Percentiles rank a stretch among this genome's conserved stretches.
Evolutionary conservation across 2,329 filamentous ascomycete species (phyloP).

Genomic region (Cladosporium halotolerans): DNA sequence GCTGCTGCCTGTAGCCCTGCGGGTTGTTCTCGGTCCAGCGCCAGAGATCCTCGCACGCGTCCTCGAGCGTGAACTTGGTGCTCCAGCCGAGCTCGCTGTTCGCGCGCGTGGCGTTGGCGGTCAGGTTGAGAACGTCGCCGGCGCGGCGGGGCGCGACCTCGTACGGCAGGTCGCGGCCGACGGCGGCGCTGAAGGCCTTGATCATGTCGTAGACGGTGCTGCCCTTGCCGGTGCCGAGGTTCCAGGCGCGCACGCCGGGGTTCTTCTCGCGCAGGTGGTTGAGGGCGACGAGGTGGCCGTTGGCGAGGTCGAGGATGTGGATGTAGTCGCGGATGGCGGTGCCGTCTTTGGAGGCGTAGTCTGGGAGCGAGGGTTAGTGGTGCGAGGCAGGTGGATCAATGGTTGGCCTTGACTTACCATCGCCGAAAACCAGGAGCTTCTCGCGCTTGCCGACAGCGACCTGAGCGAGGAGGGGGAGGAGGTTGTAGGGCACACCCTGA

Average conservation of each 20-base stretch:
- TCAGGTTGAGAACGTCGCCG: constrained; percentile 91
- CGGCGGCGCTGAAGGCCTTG: constrained; percentile 82
- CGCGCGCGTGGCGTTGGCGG: constrained; percentile 80
- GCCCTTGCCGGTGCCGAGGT: constrained; percentile 87
- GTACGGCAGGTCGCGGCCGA: constrained; percentile 80
- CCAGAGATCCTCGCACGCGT: constrained; percentile 92
- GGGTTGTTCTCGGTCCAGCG: constrained; percentile 97
- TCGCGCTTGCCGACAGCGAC: constrained; percentile 92
- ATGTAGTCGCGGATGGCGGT: constrained; percentile 98
- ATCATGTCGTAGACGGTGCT: constrained; percentile 97
- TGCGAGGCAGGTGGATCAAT: constrained; percentile 1
- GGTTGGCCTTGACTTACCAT: constrained; percentile 55
- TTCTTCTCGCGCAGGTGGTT: constrained; percentile 79
- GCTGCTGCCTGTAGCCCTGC: constrained; percentile 84
- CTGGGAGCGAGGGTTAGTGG: constrained; percentile 41
- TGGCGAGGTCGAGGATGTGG: constrained; percentile 84
- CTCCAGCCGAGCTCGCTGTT: constrained; percentile 90
- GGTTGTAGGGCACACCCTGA: constrained; percentile 89
- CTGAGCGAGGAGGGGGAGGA: constrained; percentile 88
- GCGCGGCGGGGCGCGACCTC: constrained; percentile 74
- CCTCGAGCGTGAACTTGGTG: constrained; percentile 81
- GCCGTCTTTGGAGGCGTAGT: constrained; percentile 85
- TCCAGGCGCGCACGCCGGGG: constrained; percentile 92
- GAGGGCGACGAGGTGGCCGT: constrained; percentile 80
- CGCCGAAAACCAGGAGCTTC: constrained; percentile 89